phyloP scores from a whole-genome alignment of 2,329 filamentous ascomycete genomes.

The Colletotrichum sp. region DNA sequence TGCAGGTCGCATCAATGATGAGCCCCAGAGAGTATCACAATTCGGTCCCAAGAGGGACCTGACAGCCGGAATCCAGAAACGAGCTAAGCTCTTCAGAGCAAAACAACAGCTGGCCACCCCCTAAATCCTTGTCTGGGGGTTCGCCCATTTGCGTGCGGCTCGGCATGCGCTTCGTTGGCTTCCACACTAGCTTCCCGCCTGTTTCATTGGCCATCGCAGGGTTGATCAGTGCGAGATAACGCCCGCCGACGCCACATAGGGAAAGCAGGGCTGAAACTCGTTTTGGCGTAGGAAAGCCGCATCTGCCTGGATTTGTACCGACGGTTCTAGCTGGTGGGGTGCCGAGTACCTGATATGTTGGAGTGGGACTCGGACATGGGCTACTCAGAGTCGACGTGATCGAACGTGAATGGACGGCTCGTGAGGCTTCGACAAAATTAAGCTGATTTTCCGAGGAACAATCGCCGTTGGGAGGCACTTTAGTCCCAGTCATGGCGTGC shows the following conservation, averaged over 20 bases:
- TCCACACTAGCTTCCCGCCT: neutral
- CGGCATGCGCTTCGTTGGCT: conserved; percentile 3
- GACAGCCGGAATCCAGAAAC: neutral
- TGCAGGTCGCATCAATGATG: neutral
- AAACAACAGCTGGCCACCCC: neutral
- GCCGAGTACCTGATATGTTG: neutral
- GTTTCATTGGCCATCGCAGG: conserved; percentile 12
- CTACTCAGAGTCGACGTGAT: neutral
- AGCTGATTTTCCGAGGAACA: neutral
- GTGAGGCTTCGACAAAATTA: neutral
- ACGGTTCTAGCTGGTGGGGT: neutral
- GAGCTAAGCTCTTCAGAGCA: neutral
- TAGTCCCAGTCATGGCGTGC: neutral
- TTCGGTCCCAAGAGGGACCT: neutral
- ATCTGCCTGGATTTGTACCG: neutral
- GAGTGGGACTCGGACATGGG: neutral
- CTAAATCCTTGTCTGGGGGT: neutral
- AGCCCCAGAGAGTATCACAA: conserved; percentile 5
- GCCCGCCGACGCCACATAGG: neutral
- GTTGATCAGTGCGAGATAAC: neutral
- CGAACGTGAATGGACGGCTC: neutral
- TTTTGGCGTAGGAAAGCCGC: neutral
- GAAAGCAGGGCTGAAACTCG: neutral
- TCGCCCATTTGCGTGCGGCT: neutral
- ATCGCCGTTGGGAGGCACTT: neutral